Base-by-base conservation (phyloP, 805 yeast genomes). In the Wickerhamiella shivajii region DNA sequence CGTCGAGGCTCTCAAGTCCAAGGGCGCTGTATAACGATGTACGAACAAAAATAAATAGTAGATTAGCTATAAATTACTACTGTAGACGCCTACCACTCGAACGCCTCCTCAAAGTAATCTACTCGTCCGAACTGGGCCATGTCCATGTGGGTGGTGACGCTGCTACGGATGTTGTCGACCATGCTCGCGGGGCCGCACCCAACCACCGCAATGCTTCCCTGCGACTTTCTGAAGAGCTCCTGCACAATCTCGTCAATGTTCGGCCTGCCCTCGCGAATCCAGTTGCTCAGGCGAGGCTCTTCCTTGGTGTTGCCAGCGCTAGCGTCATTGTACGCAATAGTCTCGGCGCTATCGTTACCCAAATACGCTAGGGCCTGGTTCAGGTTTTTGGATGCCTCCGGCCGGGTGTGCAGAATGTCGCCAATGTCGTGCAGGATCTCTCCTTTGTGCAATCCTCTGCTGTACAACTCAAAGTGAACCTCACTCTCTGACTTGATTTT, bases 71-170 rank as follows among this genome's bases (percentile, higher is more conserved):
- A n/a, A n/a, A n/a, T n/a, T n/a, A n/a, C n/a, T n/a, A n/a, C n/a
- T n/a, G n/a, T n/a, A n/a, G n/a, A n/a, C n/a, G n/a, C n/a, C 17
- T 48, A 73, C 92, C 93, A 79, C 10, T 66, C 61, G 55, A 77
- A 83, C 31, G 76, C 63, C 47, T 77, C 85, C 50, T 81, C 93
- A 47, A 62, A 74, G 46, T 73, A 73, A 40, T 76, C 85, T 13
- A 78, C 66, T 27, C 58, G 39, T 6, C 78, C 63, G 28, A 64
- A 57, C 11, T 31, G 30, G 3, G 39, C 46, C 1, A 29, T 21
- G 14, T 41, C 44, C 24, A 41, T 24, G 25, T 39, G 36, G 21
- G 33, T 33, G 20, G 41, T 20, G 15, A 43, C 44, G 3, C 44
- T 21, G 39, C 40, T 33, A n/a, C 47, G 37, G 5, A 45, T 32